Evolutionary conservation across 192 early-diverging fungal species (phyloP).

Genomic region (Backusella luteola): DNA sequence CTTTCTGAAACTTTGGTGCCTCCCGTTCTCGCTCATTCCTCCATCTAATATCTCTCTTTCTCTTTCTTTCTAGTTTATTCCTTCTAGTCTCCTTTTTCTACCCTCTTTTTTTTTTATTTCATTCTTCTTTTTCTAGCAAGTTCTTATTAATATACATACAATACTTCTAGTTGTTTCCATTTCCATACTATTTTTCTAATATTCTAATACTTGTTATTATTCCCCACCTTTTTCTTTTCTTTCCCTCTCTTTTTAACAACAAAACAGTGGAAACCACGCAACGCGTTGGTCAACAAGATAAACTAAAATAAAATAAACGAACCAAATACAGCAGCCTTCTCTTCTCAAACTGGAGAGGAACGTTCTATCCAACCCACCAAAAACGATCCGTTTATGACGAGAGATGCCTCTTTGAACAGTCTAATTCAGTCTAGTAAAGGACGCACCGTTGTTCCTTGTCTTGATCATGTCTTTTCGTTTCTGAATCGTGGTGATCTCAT

Average conservation of each 20-base stretch:
- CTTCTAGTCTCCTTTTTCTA: background rate
- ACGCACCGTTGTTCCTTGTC: background rate
- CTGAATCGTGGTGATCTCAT: slow-evolving; percentile 8
- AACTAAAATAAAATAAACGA: slow-evolving; percentile 11
- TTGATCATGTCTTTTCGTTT: slow-evolving; percentile 14
- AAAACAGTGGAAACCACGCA: background rate
- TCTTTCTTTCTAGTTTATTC: background rate
- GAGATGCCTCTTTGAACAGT: slow-evolving; percentile 19
- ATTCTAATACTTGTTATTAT: background rate
- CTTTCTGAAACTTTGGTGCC: slow-evolving; percentile 6
- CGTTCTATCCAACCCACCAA: slow-evolving; percentile 1
- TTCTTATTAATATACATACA: background rate
- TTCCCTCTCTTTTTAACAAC: background rate
- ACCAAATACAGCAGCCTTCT: slow-evolving; percentile 2
- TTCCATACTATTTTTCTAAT: background rate
- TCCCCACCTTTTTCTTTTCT: background rate
- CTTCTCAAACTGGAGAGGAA: slow-evolving; percentile 4
- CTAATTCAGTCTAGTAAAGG: background rate
- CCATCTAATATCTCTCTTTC: background rate
- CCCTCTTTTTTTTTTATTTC: background rate
- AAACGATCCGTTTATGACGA: slow-evolving; percentile 18
- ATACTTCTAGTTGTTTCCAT: background rate
- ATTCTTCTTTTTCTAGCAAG: background rate
- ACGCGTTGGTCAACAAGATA: slow-evolving; percentile 8
- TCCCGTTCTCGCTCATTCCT: background rate